phyloP scores from a whole-genome alignment of 805 yeast species.

The Kodamaea fukazawae region DNA sequence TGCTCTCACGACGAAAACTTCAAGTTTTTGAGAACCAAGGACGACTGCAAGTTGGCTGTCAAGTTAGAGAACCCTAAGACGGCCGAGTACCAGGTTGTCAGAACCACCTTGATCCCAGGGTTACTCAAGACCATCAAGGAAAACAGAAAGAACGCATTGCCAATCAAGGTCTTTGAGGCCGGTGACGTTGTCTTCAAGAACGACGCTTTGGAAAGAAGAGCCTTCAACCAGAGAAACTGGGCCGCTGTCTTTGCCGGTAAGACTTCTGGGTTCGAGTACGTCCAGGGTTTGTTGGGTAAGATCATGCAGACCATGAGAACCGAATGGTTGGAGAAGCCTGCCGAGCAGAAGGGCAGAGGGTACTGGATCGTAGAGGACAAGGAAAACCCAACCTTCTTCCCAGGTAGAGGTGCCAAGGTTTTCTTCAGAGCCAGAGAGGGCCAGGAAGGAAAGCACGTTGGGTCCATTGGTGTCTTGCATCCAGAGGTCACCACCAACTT shows the following conservation, averaged over 20 bases:
- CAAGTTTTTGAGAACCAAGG: constrained; percentile 71
- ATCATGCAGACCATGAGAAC: constrained; percentile 95
- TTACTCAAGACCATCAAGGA: constrained; percentile 91
- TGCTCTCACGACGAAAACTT: constrained; percentile 98
- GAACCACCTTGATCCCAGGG: constrained; percentile 94
- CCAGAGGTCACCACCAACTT: constrained; percentile 87
- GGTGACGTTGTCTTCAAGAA: constrained; percentile 94
- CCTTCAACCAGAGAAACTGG: constrained; percentile 92
- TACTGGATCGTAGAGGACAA: constrained; percentile 79
- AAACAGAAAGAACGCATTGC: constrained; percentile 92
- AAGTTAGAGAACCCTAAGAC: constrained; percentile 96
- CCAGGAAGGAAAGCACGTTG: constrained; percentile 58
- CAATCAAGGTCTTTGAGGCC: constrained; percentile 90
- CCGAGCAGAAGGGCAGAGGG: constrained; percentile 59
- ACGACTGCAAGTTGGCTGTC: constrained; percentile 78
- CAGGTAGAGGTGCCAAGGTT: constrained; percentile 94
- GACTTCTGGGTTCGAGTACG: constrained; percentile 89
- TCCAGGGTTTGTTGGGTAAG: constrained; percentile 92
- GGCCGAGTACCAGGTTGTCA: constrained; percentile 92
- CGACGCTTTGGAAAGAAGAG: constrained; percentile 76
- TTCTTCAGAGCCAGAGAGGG: constrained; percentile 66
- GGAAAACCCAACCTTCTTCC: constrained; percentile 76
- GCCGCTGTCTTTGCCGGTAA: constrained; percentile 93
- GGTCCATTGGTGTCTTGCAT: constrained; percentile 90
- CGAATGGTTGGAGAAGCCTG: constrained; percentile 66